These are phyloP conservation scores for Euphorbia schlechtendalii DNA, from an alignment of 441 rosid species.

Conservation along the genomic window DNA sequence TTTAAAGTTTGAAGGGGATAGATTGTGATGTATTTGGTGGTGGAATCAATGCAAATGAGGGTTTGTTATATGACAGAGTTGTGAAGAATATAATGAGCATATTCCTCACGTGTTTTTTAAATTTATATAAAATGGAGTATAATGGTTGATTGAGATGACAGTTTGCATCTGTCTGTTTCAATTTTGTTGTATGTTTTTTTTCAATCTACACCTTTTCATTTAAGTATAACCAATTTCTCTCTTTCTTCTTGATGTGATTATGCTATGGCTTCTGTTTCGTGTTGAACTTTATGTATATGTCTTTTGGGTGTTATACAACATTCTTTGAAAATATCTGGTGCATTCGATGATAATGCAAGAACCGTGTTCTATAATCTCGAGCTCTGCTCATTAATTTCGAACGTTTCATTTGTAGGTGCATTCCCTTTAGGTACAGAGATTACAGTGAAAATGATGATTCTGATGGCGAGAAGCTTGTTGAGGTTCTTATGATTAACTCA, in stretches of 20 bases:
- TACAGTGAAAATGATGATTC: slow-evolving; percentile 31
- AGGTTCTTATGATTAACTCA: slow-evolving; percentile 91
- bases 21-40: neutral
- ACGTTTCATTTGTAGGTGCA: slow-evolving; percentile 45
- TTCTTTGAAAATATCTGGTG: neutral
- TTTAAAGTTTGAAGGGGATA: too few species aligned
- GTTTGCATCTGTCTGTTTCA: too few species aligned
- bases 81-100: neutral
- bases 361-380: neutral
- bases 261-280: neutral
- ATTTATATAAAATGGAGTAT: too few species aligned
- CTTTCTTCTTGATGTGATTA: too few species aligned
- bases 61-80: neutral
- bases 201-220: too few species aligned
- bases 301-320: neutral
- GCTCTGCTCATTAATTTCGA: slow-evolving; percentile 15
- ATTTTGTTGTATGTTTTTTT: too few species aligned
- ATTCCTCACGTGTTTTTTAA: too few species aligned
- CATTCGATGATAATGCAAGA: neutral
- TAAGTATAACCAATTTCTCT: too few species aligned
- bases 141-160: too few species aligned
- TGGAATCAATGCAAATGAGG: slow-evolving; percentile 2
- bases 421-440: slow-evolving; percentile 76
- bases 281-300: neutral
- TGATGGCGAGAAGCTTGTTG: slow-evolving; percentile 47